Conservation (phyloP, 345 rosid genomes). For the Boechera retrofracta region DNA sequence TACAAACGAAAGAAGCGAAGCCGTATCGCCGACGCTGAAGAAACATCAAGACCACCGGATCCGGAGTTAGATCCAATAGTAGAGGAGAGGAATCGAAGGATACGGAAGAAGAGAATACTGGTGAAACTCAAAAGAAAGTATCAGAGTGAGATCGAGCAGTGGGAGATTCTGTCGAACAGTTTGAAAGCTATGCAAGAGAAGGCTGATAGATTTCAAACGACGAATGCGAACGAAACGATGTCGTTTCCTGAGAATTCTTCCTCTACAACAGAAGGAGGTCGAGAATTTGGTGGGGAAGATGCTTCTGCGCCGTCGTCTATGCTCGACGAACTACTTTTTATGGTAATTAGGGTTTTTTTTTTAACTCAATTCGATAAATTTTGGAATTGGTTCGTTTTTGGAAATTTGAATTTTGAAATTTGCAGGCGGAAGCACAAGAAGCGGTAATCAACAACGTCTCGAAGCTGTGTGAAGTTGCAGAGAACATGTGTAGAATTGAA, state of each 20-base stretch:
- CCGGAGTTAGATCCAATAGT: conserved; percentile 46
- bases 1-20: conserved; percentile 70
- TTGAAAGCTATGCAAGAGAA: conserved; percentile 60
- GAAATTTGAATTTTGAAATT: neutral
- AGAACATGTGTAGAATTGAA: conserved; percentile 58
- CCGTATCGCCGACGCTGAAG: conserved; percentile 31
- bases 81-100: conserved; percentile 54
- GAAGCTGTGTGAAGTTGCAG: conserved; percentile 68
- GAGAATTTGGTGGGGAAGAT: conserved; percentile 24
- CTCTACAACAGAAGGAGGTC: neutral
- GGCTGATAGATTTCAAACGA: conserved; percentile 42
- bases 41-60: conserved; percentile 35
- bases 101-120: conserved; percentile 56
- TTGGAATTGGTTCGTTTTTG: neutral
- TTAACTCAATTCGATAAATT: neutral
- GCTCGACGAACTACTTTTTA: conserved; percentile 60
- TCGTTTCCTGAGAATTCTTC: conserved; percentile 16
- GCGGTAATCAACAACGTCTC: conserved; percentile 56
- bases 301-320: conserved; percentile 37
- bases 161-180: conserved; percentile 68
- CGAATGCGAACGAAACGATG: conserved; percentile 35
- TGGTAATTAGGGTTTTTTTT: conserved; percentile 55
- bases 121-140: conserved; percentile 60
- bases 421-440: conserved; percentile 76
- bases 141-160: conserved; percentile 61